Conservation (phyloP, 176 grass and related monocot genomes). For the Triticum turgidum region DNA sequence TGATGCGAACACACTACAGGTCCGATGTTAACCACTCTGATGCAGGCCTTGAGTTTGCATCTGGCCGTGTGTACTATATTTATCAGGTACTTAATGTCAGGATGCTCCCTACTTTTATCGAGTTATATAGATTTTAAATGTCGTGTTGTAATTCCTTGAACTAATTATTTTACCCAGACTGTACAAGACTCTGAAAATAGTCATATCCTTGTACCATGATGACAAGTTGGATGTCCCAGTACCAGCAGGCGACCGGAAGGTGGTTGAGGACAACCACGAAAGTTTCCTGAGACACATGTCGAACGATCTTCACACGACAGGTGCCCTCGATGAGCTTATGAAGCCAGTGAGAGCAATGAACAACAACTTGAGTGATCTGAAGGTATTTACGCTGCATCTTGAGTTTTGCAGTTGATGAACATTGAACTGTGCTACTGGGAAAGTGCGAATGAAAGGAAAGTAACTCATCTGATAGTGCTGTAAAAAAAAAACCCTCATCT, state of each 20-base stretch:
- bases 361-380: constrained; percentile 53
- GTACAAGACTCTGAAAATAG: constrained; percentile 35
- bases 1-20: neutral
- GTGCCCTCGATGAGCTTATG: constrained; percentile 61
- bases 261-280: constrained; percentile 39
- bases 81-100: constrained; percentile 48
- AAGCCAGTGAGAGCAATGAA: constrained; percentile 64
- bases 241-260: constrained; percentile 25
- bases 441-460: neutral
- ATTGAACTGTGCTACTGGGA: too few species aligned
- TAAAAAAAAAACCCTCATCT: neutral
- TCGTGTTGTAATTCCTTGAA: neutral
- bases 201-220: constrained; percentile 34
- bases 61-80: constrained; percentile 57
- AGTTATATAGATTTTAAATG: neutral
- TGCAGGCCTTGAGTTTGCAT: constrained; percentile 30
- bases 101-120: neutral
- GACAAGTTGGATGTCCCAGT: constrained; percentile 31
- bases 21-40: constrained; percentile 7
- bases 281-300: constrained; percentile 51
- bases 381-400: constrained; percentile 29
- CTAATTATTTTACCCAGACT: constrained; percentile 23
- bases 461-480: neutral
- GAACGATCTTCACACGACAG: constrained; percentile 51
- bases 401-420: too few species aligned